Conservation (phyloP, 2,329 filamentous ascomycete species). For the Myriosclerotinia duriaeana region DNA sequence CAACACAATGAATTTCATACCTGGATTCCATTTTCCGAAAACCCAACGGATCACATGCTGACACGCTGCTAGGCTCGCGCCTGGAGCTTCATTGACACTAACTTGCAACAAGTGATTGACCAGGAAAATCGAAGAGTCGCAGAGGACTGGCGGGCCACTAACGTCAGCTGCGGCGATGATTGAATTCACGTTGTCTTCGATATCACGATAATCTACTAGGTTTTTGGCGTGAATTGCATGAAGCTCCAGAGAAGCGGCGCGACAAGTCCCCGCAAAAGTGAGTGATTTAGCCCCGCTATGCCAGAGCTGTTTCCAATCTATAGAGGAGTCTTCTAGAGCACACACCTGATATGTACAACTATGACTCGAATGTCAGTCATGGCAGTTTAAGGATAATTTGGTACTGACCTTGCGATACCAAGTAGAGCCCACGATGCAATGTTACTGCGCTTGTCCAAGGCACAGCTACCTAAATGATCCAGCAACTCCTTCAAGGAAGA, state of each 20-base stretch:
- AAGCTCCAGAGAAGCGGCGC: conserved; percentile 71
- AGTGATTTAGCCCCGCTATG: conserved; percentile 69
- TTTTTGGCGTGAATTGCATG: conserved; percentile 63
- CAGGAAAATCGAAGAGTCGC: conserved; percentile 75
- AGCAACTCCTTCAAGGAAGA: conserved; percentile 58
- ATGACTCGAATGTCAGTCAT: conserved; percentile 26
- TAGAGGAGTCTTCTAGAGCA: conserved; percentile 42
- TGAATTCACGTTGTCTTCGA: conserved; percentile 68
- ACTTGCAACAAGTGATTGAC: conserved; percentile 69
- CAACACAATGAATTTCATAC: conserved; percentile 51
- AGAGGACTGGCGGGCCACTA: conserved; percentile 73
- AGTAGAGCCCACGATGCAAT: conserved; percentile 81
- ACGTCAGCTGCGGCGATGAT: conserved; percentile 77
- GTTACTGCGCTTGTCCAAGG: conserved; percentile 66
- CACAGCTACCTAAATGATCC: conserved; percentile 55
- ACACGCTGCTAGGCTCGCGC: conserved; percentile 63
- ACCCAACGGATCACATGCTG: conserved; percentile 79
- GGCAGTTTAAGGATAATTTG: not conserved
- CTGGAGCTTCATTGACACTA: conserved; percentile 66
- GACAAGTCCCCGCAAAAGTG: conserved; percentile 67
- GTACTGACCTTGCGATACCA: conserved; percentile 70
- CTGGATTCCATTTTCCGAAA: conserved; percentile 77
- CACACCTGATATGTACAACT: conserved; percentile 50
- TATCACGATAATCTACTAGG: conserved; percentile 65
- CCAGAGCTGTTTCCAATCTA: conserved; percentile 74